These are phyloP conservation scores for Geoglossum glabrum DNA, from an alignment of 495 filamentous ascomycete genomes.

Conservation along the genomic window DNA sequence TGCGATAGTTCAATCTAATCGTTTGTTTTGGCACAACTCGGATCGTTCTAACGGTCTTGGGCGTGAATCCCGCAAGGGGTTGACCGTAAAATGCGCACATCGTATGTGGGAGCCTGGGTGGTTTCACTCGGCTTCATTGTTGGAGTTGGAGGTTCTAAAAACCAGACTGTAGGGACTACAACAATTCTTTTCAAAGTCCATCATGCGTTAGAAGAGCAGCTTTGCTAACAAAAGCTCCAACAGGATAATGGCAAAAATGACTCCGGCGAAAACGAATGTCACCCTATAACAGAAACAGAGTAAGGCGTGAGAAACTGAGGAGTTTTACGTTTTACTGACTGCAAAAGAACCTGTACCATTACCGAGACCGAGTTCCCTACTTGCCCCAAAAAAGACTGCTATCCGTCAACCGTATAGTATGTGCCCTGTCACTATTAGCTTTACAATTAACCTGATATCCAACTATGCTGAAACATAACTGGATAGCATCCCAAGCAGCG, in stretches of 20 bases:
- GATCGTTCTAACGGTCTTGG: background rate
- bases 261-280: background rate
- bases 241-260: too few species aligned
- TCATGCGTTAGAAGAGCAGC: background rate
- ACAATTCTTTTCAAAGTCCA: background rate
- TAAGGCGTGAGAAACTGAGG: background rate
- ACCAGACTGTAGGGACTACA: background rate
- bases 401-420: background rate
- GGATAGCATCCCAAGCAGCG: background rate
- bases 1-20: background rate
- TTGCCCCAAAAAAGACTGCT: background rate
- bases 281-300: background rate
- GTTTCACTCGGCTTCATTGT: background rate
- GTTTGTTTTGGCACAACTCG: background rate
- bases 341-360: background rate
- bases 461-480: background rate
- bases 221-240: background rate
- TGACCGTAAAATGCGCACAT: background rate
- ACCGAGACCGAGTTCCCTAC: background rate
- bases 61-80: background rate
- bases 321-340: background rate
- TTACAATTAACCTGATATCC: background rate
- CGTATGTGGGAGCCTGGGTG: background rate
- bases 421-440: background rate
- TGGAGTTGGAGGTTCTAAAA: background rate